Base-by-base conservation (phyloP, 495 filamentous ascomycete genomes). In the Hypomontagnella submonticulosa region DNA sequence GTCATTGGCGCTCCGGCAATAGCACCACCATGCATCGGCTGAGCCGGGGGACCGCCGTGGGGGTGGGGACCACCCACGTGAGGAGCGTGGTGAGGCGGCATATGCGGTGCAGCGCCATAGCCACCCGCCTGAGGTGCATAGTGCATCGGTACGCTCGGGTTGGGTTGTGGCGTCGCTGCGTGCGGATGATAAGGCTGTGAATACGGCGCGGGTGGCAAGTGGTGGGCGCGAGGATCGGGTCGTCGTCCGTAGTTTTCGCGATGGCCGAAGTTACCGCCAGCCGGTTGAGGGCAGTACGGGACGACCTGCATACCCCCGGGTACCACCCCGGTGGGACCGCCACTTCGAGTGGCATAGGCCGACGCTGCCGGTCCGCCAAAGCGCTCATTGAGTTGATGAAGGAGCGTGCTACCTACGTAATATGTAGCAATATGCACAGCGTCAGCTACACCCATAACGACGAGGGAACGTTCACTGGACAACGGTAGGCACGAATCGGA, bases 361-460 rank as follows among this genome's bases (percentile, higher is more conserved):
- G 95, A 99, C 37, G 95, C 95, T 37, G 95, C 93, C 10, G 95
- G 93, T 2, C 95, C 96, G 53, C 94, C 94, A 66, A 97, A 99
- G 18, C 95, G 87, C 71, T 98, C 94, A 3, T 92, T 97, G 47
- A 99, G 85, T 75, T 98, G 95, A 79, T 99, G 94, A 41, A 94
- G 90, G 30, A 99, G 85, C 6, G 95, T 98, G 75, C 92, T 95
- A 11, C 92, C 94, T 56, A 98, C 93, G 69, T 99, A 99, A 81
- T 98, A 99, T 20, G 93, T 96, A 20, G 95, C 95, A 73, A 99
- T 99, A 77, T 99, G 95, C 46, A 99, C 95, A 37, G 95, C 93
- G 80, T 95, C 91, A 50, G 91, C 91, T 41, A 95, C 91, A 70
- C 91, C 91, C 73, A 93, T 89, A 44, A 95, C 91, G 52, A 97